Percentiles rank a stretch among this genome's conserved stretches.
Conservation (phyloP, 768 basidiomycete species). For the Lactifluus echinatus region DNA sequence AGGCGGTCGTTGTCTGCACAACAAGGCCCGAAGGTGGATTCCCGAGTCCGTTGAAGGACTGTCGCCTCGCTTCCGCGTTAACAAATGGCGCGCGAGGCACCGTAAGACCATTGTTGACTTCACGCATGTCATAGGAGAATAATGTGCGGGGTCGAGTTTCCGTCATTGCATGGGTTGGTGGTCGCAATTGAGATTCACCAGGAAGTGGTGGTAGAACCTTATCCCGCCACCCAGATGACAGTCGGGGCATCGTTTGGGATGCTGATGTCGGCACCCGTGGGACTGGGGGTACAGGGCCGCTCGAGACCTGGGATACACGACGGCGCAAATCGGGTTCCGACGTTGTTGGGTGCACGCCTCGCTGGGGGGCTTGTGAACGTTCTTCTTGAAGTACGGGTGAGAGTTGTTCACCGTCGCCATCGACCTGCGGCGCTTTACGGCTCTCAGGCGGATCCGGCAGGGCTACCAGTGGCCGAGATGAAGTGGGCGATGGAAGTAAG, state of each 20-base stretch:
- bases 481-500: slow-evolving; percentile 64
- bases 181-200: slow-evolving; percentile 31
- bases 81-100: slow-evolving; percentile 62
- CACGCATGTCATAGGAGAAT: slow-evolving; percentile 51
- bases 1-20: slow-evolving; percentile 39
- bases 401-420: slow-evolving; percentile 35
- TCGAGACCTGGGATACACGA: slow-evolving; percentile 27
- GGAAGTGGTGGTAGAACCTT: slow-evolving; percentile 77
- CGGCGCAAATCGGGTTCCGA: slow-evolving; percentile 59
- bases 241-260: not conserved
- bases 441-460: slow-evolving; percentile 46
- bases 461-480: slow-evolving; percentile 47
- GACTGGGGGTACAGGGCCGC: slow-evolving; percentile 20
- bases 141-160: slow-evolving; percentile 58
- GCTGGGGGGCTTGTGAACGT: not conserved
- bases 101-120: slow-evolving; percentile 40
- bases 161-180: slow-evolving; percentile 22
- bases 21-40: slow-evolving; percentile 43
- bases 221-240: slow-evolving; percentile 39
- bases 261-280: slow-evolving; percentile 16
- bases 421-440: slow-evolving; percentile 35
- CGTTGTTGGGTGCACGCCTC: slow-evolving; percentile 40
- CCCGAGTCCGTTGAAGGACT: slow-evolving; percentile 66
- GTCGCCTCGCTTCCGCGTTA: slow-evolving; percentile 47
- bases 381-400: slow-evolving; percentile 16